Conservation (phyloP, 768 basidiomycete genomes). For the Leccinum pellstonianum region DNA sequence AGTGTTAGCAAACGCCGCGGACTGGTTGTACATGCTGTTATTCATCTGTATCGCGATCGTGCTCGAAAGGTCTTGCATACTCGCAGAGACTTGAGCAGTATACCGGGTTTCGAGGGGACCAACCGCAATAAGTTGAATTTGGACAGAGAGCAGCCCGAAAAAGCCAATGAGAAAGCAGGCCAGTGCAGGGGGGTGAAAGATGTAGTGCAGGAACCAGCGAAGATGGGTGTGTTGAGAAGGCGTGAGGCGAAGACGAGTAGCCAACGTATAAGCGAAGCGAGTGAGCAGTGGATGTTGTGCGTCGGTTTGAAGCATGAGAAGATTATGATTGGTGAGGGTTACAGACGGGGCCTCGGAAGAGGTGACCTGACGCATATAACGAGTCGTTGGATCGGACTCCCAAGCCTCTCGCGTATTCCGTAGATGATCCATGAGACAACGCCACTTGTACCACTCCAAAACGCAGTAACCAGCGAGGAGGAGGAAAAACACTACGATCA, state of each 20-base stretch:
- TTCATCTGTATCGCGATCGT: slow-evolving; percentile 78
- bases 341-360: slow-evolving; percentile 46
- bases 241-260: slow-evolving; percentile 50
- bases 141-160: slow-evolving; percentile 81
- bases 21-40: slow-evolving; percentile 79
- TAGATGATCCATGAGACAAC: slow-evolving; percentile 62
- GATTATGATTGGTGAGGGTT: slow-evolving; percentile 69
- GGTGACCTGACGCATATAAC: slow-evolving; percentile 43
- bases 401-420: slow-evolving; percentile 74
- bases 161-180: slow-evolving; percentile 92
- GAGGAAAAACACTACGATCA: slow-evolving; percentile 69
- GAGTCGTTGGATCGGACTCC: slow-evolving; percentile 66
- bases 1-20: slow-evolving; percentile 68
- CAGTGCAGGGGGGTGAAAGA: slow-evolving; percentile 88
- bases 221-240: slow-evolving; percentile 65
- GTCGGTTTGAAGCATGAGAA: slow-evolving; percentile 70
- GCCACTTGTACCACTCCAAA: slow-evolving; percentile 90
- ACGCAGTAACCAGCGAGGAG: slow-evolving; percentile 72
- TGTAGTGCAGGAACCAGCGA: slow-evolving; percentile 87
- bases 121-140: slow-evolving; percentile 83
- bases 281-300: slow-evolving; percentile 73
- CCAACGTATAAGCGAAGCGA: slow-evolving; percentile 56
- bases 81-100: slow-evolving; percentile 55
- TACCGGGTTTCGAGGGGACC: slow-evolving; percentile 71
- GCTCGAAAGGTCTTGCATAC: slow-evolving; percentile 64